Evolutionary conservation across 306 rosid species (phyloP).

Genomic region (Medicago truncatula): MtrunA17r5.0-ANR NC_053042.1:55904501-55905000

Average conservation of each 20-base stretch:
- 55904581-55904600: constrained; percentile 31
- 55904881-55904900: too few species aligned
- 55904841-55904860: constrained; percentile 6
- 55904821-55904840: constrained; percentile 15
- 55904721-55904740: constrained; percentile 58
- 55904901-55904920: too few species aligned
- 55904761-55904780: constrained; percentile 54
- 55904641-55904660: constrained; percentile 65
- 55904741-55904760: constrained; percentile 69
- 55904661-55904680: constrained; percentile 68
- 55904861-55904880: background rate
- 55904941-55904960: constrained; percentile 12
- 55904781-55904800: constrained; percentile 16
- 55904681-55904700: constrained; percentile 53
- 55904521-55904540: constrained; percentile 24
- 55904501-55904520: constrained; percentile 30
- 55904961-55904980: background rate
- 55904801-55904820: constrained; percentile 28
- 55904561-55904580: constrained; percentile 15
- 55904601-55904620: constrained; percentile 38
- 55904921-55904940: too few species aligned
- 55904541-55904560: constrained; percentile 17
- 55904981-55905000: background rate
- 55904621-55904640: constrained; percentile 77
- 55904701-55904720: constrained; percentile 56